Conservation (phyloP, 2,329 filamentous ascomycete species). For the Hypoxylon sp. region DNA sequence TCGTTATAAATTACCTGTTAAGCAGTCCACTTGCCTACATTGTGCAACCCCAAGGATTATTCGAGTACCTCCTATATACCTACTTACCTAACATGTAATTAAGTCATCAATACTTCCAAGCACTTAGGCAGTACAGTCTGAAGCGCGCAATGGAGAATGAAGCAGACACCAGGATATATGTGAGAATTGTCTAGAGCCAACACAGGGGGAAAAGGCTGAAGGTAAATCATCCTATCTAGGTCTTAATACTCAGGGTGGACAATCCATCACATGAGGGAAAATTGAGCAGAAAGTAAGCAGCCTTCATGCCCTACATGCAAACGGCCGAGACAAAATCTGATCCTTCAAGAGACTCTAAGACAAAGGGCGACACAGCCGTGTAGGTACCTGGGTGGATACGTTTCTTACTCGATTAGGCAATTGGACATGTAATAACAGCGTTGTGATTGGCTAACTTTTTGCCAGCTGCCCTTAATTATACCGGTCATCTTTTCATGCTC, state of each 20-base stretch:
- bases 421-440: neutral
- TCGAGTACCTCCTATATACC: neutral
- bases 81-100: too few species aligned
- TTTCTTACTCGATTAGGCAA: slow-evolving; percentile 24
- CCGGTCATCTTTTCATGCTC: neutral
- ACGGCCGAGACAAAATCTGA: neutral
- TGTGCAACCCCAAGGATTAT: neutral
- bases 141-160: neutral
- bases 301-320: neutral
- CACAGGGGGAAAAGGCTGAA: neutral
- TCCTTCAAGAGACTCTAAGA: neutral
- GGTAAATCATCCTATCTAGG: neutral
- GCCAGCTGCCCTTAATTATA: neutral
- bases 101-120: neutral
- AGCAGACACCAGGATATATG: neutral
- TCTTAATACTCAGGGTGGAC: neutral
- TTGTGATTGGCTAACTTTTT: slow-evolving; percentile 20
- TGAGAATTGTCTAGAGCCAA: neutral
- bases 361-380: neutral
- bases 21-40: neutral
- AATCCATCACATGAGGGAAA: neutral
- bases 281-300: neutral
- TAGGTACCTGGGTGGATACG: slow-evolving; percentile 5
- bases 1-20: neutral
- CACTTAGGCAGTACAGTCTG: neutral